These are phyloP conservation scores for Poa annua DNA, from an alignment of 176 grass and related monocot genomes.

Conservation along the genomic window DNA sequence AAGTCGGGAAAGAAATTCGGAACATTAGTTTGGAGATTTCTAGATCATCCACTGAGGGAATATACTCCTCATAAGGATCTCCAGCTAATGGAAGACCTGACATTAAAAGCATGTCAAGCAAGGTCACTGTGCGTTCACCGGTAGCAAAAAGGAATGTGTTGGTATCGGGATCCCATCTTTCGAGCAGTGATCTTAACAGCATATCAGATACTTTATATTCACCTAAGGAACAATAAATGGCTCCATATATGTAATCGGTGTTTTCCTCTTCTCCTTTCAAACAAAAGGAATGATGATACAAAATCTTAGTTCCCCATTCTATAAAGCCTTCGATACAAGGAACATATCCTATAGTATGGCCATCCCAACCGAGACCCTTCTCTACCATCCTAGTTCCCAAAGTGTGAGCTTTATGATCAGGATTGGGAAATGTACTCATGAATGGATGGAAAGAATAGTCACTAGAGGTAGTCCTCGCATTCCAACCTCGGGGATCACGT, in stretches of 20 bases:
- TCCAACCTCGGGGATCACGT: neutral
- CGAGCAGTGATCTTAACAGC: neutral
- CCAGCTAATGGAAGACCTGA: neutral
- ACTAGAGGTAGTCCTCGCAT: neutral
- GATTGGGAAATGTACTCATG: neutral
- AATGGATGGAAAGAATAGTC: neutral
- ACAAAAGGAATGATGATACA: neutral
- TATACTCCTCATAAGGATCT: too few species aligned
- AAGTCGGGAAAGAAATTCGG: neutral
- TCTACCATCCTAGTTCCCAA: neutral
- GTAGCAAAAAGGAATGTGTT: neutral
- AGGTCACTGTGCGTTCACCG: neutral
- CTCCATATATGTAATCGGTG: neutral
- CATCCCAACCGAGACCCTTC: neutral
- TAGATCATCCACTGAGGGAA: neutral
- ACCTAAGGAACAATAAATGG: neutral
- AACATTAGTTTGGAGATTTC: neutral
- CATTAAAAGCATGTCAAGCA: neutral
- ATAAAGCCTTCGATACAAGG: neutral
- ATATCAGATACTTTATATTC: neutral
- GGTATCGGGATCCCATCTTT: neutral
- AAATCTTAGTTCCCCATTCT: neutral
- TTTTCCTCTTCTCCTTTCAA: neutral
- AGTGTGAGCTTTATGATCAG: neutral
- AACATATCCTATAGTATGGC: neutral